These are phyloP conservation scores for Scheffersomyces cryptocercus DNA, from an alignment of 1,139 yeast species.

Conservation along the genomic window DNA sequence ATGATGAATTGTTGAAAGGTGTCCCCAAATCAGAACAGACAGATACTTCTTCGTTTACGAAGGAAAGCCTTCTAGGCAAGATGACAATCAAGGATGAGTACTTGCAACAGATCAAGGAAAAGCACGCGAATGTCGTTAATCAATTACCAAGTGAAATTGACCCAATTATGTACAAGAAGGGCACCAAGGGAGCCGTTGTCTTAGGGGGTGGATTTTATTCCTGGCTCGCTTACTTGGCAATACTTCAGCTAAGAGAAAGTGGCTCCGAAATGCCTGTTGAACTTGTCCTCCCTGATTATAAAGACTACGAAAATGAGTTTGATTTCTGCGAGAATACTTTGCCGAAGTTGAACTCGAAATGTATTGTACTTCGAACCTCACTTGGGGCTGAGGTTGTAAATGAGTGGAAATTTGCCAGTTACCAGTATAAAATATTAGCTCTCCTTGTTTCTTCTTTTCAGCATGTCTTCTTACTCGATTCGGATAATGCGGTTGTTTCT, in stretches of 20 bases:
- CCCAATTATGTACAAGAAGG: slow-evolving; percentile 1
- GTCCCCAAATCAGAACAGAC: background rate
- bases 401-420: slow-evolving; percentile 4
- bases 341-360: slow-evolving; percentile 1
- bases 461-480: slow-evolving; percentile 16
- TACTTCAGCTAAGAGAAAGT: slow-evolving; percentile 5
- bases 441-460: slow-evolving; percentile 17
- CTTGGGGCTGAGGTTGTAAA: slow-evolving; percentile 1
- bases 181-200: slow-evolving; percentile 6
- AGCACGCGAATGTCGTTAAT: background rate
- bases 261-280: slow-evolving; percentile 9
- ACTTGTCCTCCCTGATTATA: slow-evolving; percentile 7
- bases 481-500: slow-evolving; percentile 15
- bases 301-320: slow-evolving; percentile 6
- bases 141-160: background rate
- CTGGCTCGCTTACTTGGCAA: slow-evolving; percentile 8
- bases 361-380: slow-evolving; percentile 3
- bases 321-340: slow-evolving; percentile 1
- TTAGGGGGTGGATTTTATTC: slow-evolving; percentile 10
- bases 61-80: slow-evolving; percentile 1
- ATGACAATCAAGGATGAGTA: slow-evolving; percentile 1
- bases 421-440: slow-evolving; percentile 18
- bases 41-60: slow-evolving; percentile 1
- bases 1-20: background rate
- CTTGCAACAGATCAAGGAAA: slow-evolving; percentile 1